Evolutionary conservation across 805 yeast genomes (phyloP), one percentile per base, ranked within the genome.

Genomic region (Wickerhamomyces pijperi): DNA sequence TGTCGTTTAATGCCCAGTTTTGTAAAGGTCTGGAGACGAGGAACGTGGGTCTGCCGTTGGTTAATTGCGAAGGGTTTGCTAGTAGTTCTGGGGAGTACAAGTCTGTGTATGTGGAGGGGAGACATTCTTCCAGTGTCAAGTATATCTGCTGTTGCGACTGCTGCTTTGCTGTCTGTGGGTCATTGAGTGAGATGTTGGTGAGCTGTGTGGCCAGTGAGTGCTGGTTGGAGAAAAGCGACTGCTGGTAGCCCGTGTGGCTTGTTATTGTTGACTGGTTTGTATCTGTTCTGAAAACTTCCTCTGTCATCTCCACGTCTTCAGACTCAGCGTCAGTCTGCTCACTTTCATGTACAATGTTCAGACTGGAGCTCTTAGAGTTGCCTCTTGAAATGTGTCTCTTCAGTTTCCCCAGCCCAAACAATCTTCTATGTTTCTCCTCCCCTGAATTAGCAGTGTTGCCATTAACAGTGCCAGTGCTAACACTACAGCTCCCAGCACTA

Each of bases 1-100:
- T 60, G 53, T 80, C 88, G 55, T 82, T 82, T 37, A 78, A 51
- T 36, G 72, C 77, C 90, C 90, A 82, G 54, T 79, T 82, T 19
- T 76, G 60, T 32, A 82, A 61, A 14, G 72, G 74, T 39, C 86
- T 61, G 44, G 70, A 72, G 0, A 85, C 77, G 0, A 85, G 77
- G 56, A 77, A 79, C 19, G 59, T 54, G 12, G 84, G 85, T 34
- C 86, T 61, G 0, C 82, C 81, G 45, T 73, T 73, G 11, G 69
- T 61, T 32, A 74, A 60, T 18, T 67, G 42, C 19, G 52, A 52
- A 7, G 71, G 65, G 41, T 68, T 69, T 31, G 65, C 63, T 19
- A 72, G 55, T 12, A 74, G 54, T 42, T 76, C 82, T 2, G 77
- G 69, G 0, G 77, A 59, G 51, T 78, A 78, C 72, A 75, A 74